Evolutionary conservation across 768 basidiomycete species (phyloP), one percentile per base, ranked within the genome.

Genomic region (Russula earlei): DNA sequence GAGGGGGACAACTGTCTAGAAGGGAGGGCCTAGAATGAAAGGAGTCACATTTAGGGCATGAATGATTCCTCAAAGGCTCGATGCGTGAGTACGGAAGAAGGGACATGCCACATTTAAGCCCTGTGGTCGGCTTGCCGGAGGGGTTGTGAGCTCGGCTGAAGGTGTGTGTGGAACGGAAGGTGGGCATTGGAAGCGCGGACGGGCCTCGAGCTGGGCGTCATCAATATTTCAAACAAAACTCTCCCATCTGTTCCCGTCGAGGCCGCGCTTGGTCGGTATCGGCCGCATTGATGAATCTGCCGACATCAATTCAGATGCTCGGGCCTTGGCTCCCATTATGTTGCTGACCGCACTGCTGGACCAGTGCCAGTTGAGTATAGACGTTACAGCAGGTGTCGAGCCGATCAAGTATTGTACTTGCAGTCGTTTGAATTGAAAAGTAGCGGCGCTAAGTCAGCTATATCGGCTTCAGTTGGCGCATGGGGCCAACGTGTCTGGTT

Each of bases 101-200:
- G 19, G 33, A 37, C 37, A n/a, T 37, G 19, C 48, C 55, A 50
- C 45, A 20, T 57, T 51, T 34, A 40, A 34, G 51, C 9, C 31
- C n/a, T 44, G n/a, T 54, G 52, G 53, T 58, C 52, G 52, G 52
- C 56, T 25, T 42, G 51, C 51, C 38, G 40, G 50, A 7, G 4
- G 3, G 37, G 31, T 47, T 15, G 25, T 46, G 29, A 15, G 49
- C 36, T 51, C 43, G n/a, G 17, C 36, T 24, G 45, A 11, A 29
- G 19, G 31, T 11, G 40, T 5, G 29, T 31, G 29, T 5, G 29
- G 29, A 9, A 31, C 29, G 29, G 29, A 9, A 10, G 29, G 29
- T 10, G 29, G 7, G 25, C n/a, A 22, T 19, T 27, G 41, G 29
- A 37, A 36, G 27, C 14, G 48, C 40, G 43, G 33, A 40, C n/a